Evolutionary conservation across 495 filamentous ascomycete genomes (phyloP), one percentile per base, ranked within the genome.

Genomic region (Penicillium canescens): DNA sequence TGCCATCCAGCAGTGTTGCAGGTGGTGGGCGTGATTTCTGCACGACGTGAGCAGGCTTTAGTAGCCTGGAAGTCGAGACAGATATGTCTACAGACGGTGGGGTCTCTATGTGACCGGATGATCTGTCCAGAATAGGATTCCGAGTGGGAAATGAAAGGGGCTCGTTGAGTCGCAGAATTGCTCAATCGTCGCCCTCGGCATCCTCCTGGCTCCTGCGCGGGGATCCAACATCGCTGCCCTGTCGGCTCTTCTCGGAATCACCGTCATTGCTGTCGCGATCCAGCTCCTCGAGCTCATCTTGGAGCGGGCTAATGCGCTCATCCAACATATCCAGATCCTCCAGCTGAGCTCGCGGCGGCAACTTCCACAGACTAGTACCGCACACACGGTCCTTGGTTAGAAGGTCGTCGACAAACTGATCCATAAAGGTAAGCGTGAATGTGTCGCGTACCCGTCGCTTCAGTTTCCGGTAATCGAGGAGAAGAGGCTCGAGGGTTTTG

Each of bases 331-430:
- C 94, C 63, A 92, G 66, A 72, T 99, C 94, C 78, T 99, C 95
- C 67, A 99, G 65, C 49, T 90, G 78, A 53, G 86, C 82, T 61
- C 94, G 78, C 50, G 82, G 84, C 9, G 92, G 88, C 73, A 99
- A 78, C 77, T 96, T 95, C 86, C 91, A 95, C 51, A 99, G 64
- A 64, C 86, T 95, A 9, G 96, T 97, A 41, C 86, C 92, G 59
- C 92, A 98, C 1, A 96, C 85, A 55, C 94, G 81, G 50, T 95
- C 89, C 73, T 96, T 95, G 0, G 85, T 90, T 50, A 99, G 74
- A 50, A 99, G 72, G 55, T 95, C 90, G 72, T 98, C 94, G 45
- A 98, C 81, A 63, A 99, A 98, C 65, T 90, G 86, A 73, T 99
- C 94, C 78, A 99, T 82, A 65, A 82, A 88, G 37, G 90, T 92